Base-by-base conservation (phyloP, 345 rosid genomes). In the Diplotaxis tenuifolia region DNA sequence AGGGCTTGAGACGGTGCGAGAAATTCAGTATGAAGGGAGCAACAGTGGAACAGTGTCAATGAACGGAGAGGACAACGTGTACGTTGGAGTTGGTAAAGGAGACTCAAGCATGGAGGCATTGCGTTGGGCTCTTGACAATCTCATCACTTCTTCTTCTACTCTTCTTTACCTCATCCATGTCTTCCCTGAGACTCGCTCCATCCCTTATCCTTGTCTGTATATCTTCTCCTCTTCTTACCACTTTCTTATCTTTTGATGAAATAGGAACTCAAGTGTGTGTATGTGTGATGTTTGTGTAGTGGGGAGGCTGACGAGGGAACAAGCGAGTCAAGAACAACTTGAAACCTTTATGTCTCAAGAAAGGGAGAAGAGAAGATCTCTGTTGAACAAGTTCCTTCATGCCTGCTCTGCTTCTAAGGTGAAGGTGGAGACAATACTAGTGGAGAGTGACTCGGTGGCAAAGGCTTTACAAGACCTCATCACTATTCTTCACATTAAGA, bases 21-120 rank as follows among this genome's bases (percentile, higher is more conserved):
- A 77, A 70, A 77, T 6, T 6, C 73, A 38, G 38, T 2, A 66
- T 29, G 90, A 86, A 67, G 88, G 82, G 18, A 18, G 47, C 5
- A 75, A 69, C 16, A 85, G 82, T 61, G 82, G 89, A 56, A 52
- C 78, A 67, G 82, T 84, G 52, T 85, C 88, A 0, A 68, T 72
- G 40, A 89, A 84, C 29, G 76, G 83, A 54, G 83, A 72, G 4
- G 91, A 90, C 65, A 65, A 75, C 64, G 84, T 93, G 3, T 90
- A 87, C 65, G 93, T 87, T 57, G 88, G 85, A 3, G 96, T 93
- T 20, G 93, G 98, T 67, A 87, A 90, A 78, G 83, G 89, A 47
- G 84, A 85, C 63, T 83, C 96, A 0, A 90, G 98, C 83, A 78
- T 83, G 85, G 96, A 85, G 21, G 96, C 98, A 5, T 84, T 91